Conservation (phyloP, 805 yeast species). For the Phaffomyces opuntiae region DNA sequence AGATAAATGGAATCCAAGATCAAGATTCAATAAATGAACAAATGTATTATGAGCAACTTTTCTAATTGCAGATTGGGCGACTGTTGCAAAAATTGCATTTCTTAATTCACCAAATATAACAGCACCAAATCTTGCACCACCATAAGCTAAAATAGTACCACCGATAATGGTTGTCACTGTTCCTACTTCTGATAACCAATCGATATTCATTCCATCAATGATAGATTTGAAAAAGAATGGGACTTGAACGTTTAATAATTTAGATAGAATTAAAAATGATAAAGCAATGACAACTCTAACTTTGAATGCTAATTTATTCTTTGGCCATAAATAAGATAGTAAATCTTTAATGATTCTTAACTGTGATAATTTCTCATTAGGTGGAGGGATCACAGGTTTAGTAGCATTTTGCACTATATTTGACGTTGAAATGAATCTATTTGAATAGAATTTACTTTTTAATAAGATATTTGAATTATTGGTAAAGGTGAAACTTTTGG, state of each 20-base stretch:
- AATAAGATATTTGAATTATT: neutral
- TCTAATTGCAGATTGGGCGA: slow-evolving; percentile 90
- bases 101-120: slow-evolving; percentile 90
- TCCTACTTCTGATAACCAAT: slow-evolving; percentile 65
- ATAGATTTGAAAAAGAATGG: slow-evolving; percentile 89
- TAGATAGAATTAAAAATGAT: slow-evolving; percentile 66
- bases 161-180: slow-evolving; percentile 60
- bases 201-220: slow-evolving; percentile 88
- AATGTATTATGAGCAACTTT: slow-evolving; percentile 86
- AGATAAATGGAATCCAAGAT: slow-evolving; percentile 81
- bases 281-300: slow-evolving; percentile 73
- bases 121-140: slow-evolving; percentile 90
- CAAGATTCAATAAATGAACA: slow-evolving; percentile 73
- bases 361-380: slow-evolving; percentile 28
- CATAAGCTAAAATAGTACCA: slow-evolving; percentile 73
- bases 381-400: neutral
- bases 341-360: slow-evolving; percentile 54
- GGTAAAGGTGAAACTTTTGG: neutral
- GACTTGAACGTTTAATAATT: slow-evolving; percentile 86
- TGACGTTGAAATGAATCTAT: slow-evolving; percentile 4
- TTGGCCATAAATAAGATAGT: slow-evolving; percentile 76
- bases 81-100: slow-evolving; percentile 92
- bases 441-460: neutral
- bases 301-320: slow-evolving; percentile 56
- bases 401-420: neutral